A percentile compares a stretch with the other conserved stretches of the same genome.
phyloP scores from a whole-genome alignment of 2,329 filamentous ascomycete genomes.

The Chalaropsis ovoidea region DNA sequence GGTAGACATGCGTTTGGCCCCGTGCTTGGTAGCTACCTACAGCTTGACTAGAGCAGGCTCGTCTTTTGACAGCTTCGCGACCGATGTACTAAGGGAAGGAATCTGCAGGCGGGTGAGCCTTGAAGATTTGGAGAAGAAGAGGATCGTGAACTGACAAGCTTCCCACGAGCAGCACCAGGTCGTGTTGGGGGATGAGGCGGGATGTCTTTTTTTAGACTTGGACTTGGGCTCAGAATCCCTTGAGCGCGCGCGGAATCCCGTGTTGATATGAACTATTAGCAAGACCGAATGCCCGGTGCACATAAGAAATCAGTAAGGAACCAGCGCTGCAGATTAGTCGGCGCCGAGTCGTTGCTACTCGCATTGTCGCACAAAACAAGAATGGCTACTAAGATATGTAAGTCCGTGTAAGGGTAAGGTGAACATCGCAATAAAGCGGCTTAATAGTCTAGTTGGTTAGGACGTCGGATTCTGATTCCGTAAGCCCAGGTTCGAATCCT shows the following conservation, averaged over 20 bases:
- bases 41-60: too few species aligned
- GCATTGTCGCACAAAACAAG: not conserved
- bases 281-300: too few species aligned
- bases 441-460: conserved; percentile 18
- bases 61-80: not conserved
- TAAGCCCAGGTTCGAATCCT: conserved; percentile 19
- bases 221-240: too few species aligned
- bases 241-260: too few species aligned
- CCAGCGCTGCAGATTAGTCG: too few species aligned
- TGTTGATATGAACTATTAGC: too few species aligned
- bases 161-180: not conserved
- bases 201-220: too few species aligned
- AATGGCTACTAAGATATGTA: not conserved
- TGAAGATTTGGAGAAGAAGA: not conserved
- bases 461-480: conserved; percentile 12
- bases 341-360: too few species aligned
- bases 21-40: too few species aligned
- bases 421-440: not conserved
- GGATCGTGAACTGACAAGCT: not conserved
- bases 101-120: not conserved
- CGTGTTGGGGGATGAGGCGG: too few species aligned
- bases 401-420: not conserved
- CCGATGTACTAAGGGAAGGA: not conserved
- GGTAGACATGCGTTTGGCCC: too few species aligned
- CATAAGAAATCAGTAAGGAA: too few species aligned